Base-by-base conservation (phyloP, 768 basidiomycete genomes). In the Fomitopsis serialis region DNA sequence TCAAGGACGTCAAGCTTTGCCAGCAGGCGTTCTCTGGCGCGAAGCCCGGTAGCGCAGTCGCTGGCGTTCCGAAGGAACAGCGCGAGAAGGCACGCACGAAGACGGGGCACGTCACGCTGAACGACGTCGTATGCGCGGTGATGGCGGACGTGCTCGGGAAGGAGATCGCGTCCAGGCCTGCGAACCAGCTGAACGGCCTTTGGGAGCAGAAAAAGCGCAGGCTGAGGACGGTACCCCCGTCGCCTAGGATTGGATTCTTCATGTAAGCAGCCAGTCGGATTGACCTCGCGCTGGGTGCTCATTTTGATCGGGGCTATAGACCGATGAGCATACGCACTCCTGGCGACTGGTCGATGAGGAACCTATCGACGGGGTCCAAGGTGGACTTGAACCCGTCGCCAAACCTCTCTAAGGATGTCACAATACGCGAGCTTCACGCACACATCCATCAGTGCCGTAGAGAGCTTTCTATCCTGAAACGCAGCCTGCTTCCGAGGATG, bases 311-410 rank as follows among this genome's bases (percentile, higher is more conserved):
- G 11, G 5, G 29, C 12, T 17, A 19, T 43, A 63, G 62, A 9
- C 62, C 62, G 10, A 59, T 63, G 45, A 63, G 62, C 37, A 45
- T 63, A 25, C 62, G 62, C 21, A 25, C 52, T 1, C 59, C 62
- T 3, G 62, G 60, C n/a, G 60, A 63, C 51, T 61, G 55, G 57
- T 63, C 62, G 23, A 61, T 63, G 60, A 60, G 58, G 27, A 63
- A 63, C 45, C 56, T 63, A 19, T 60, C 59, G 22, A 63, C 62
- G 2, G 60, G 54, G 8, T 48, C 60, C 3, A 54, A 56, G 23
- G 62, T 63, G 15, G 58, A 59, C 48, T 56, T 63, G 4, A 34
- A 58, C 29, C 62, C 62, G 15, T 47, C 60, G 15, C 22, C 13
- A 3, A 47, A n/a, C 3, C 42, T 50, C 34, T 52, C 45, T 2